phyloP scores from a whole-genome alignment of 2,329 filamentous ascomycete species.

The Ophioceras dolichostomum region DNA sequence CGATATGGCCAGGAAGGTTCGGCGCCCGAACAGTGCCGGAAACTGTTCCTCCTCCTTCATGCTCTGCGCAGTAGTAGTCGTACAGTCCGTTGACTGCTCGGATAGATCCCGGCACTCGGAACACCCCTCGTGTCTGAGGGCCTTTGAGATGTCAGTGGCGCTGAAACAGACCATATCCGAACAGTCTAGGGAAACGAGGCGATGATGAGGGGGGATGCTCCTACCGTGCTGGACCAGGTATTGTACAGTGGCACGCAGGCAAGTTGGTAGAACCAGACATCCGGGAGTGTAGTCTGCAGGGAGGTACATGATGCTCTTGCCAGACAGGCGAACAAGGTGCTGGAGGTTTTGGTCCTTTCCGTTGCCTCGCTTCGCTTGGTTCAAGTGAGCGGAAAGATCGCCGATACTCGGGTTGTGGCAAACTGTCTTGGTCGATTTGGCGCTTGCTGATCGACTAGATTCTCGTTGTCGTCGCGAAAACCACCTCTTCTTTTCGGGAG shows the following conservation, averaged over 20 bases:
- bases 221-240: constrained; percentile 48
- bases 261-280: constrained; percentile 48
- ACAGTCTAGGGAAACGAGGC: no score
- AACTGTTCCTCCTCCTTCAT: constrained; percentile 17
- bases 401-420: constrained; percentile 41
- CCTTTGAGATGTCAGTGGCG: constrained; percentile 9
- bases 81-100: constrained; percentile 45
- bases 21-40: constrained; percentile 45
- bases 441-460: constrained; percentile 9
- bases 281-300: constrained; percentile 45
- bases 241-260: constrained; percentile 54
- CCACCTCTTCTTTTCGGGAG: constrained; percentile 1
- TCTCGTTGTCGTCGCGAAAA: neutral
- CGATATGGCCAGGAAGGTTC: constrained; percentile 47
- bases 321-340: constrained; percentile 49
- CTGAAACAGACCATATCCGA: no score
- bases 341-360: constrained; percentile 37
- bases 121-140: constrained; percentile 43
- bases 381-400: constrained; percentile 35
- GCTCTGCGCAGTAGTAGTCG: constrained; percentile 46
- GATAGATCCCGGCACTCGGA: constrained; percentile 49
- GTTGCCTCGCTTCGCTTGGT: constrained; percentile 29
- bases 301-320: constrained; percentile 48
- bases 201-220: no score
- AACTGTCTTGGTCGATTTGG: constrained; percentile 14